Percentiles rank a stretch among this genome's conserved stretches.
phyloP scores from a whole-genome alignment of 305 asterid genomes.

The Withania somnifera region DNA sequence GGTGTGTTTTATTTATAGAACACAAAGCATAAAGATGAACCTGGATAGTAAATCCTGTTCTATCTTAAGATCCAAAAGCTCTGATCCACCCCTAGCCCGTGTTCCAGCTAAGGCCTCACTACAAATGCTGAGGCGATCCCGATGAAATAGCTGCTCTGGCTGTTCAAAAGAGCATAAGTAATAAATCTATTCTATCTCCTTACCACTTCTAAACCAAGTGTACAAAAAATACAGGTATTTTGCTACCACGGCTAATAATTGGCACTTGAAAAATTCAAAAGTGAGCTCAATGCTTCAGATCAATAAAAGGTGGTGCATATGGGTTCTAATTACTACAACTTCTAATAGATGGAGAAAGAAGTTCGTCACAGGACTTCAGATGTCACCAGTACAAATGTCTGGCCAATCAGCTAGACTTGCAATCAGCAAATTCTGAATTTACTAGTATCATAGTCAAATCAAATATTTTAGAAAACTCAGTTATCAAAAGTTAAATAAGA shows the following conservation, averaged over 20 bases:
- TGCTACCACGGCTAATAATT: neutral
- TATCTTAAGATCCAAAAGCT: slow-evolving; percentile 60
- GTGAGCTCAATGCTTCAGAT: neutral
- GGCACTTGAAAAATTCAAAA: neutral
- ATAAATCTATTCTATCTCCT: neutral
- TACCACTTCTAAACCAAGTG: neutral
- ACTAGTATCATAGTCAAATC: neutral
- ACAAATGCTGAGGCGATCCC: slow-evolving; percentile 46
- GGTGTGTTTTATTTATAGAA: neutral
- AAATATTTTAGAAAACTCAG: neutral
- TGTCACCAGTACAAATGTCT: neutral
- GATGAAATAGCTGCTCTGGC: slow-evolving; percentile 90
- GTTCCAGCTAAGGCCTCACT: slow-evolving; percentile 99
- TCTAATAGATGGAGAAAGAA: neutral
- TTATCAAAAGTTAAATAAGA: neutral
- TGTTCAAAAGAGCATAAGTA: slow-evolving; percentile 17
- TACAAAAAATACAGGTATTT: neutral
- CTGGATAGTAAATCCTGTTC: slow-evolving; percentile 89
- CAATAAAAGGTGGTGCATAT: neutral
- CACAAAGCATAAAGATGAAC: slow-evolving; percentile 16
- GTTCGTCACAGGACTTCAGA: neutral
- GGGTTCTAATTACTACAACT: neutral
- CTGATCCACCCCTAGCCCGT: slow-evolving; percentile 77
- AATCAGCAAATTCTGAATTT: neutral
- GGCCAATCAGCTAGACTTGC: neutral